Percentiles rank a stretch among this genome's conserved stretches.
Conservation (phyloP, 805 yeast species). For the Tanozyma kutaoensis region DNA sequence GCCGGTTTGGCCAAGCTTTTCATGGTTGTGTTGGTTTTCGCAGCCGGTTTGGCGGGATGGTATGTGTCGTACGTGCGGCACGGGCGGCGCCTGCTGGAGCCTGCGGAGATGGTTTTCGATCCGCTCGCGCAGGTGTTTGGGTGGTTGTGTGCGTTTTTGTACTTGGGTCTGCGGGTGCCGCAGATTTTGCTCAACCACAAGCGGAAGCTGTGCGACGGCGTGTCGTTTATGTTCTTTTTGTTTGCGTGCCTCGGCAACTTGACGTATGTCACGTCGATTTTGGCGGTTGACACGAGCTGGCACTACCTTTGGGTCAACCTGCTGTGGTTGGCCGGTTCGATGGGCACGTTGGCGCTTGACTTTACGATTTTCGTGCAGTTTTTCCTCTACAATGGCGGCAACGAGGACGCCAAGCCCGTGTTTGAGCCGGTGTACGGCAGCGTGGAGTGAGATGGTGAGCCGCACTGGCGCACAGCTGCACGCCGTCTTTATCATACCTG, state of each 20-base stretch:
- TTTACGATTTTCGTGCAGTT: slow-evolving; percentile 77
- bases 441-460: too few species aligned
- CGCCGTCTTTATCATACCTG: too few species aligned
- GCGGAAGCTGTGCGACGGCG: slow-evolving; percentile 90
- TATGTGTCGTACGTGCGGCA: slow-evolving; percentile 36
- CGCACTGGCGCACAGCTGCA: too few species aligned
- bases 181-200: slow-evolving; percentile 77
- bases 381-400: slow-evolving; percentile 49
- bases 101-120: slow-evolving; percentile 43
- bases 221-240: slow-evolving; percentile 82
- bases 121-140: slow-evolving; percentile 82
- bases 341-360: slow-evolving; percentile 79
- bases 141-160: slow-evolving; percentile 59
- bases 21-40: slow-evolving; percentile 53
- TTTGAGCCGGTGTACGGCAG: too few species aligned
- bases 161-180: slow-evolving; percentile 84
- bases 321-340: slow-evolving; percentile 86
- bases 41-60: slow-evolving; percentile 86
- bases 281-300: slow-evolving; percentile 58
- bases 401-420: slow-evolving; percentile 4
- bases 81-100: slow-evolving; percentile 17
- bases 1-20: slow-evolving; percentile 16
- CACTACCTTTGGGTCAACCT: slow-evolving; percentile 69
- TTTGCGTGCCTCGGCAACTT: slow-evolving; percentile 93
- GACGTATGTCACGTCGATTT: slow-evolving; percentile 78